Base-by-base conservation (phyloP, 805 yeast genomes). In the Candida hungchunana region DNA sequence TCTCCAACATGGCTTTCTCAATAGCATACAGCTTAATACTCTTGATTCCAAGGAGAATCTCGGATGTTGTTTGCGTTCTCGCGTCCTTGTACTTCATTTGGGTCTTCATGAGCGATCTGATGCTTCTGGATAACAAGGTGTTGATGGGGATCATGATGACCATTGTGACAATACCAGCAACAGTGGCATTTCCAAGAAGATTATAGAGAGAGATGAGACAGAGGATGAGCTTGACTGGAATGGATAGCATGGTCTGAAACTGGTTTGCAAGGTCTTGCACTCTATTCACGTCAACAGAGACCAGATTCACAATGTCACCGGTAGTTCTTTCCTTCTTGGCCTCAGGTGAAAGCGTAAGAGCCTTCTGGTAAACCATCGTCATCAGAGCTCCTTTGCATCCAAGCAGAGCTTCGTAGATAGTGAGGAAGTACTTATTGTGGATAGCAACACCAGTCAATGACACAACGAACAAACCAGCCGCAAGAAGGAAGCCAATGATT, bases 21-120 rank as follows among this genome's bases (percentile, higher is more conserved):
- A 85, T 80, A 0, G 83, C 76, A 48, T 79, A 81, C 18, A 81
- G 58, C 48, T 81, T 81, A 46, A 81, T 74, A 35, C 79, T 69
- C 49, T 79, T 81, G 32, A 80, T 75, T 20, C 79, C 69, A 25
- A 67, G 65, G 32, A 81, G 54, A 10, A 81, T 64, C 47, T 81
- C 89, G 13, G 73, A 66, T n/a, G 77, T 73, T 15, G 71, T 59
- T 13, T 73, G 67, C 3, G 80, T 72, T 60, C 89, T 67, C 16
- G 59, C 58, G 53, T 81, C 88, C 43, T 77, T 80, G 38, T 67
- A 65, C 34, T 65, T 66, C 88, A 81, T 79, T 47, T 77, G 82
- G 5, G 64, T 62, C 38, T 71, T 72, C 44, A 68, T 73, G 25
- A 71, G 59, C 4, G 53, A 50, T 48, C 75, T 70, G 36, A 75